Conservation (phyloP, 306 rosid species). For the Glycine soja region DNA sequence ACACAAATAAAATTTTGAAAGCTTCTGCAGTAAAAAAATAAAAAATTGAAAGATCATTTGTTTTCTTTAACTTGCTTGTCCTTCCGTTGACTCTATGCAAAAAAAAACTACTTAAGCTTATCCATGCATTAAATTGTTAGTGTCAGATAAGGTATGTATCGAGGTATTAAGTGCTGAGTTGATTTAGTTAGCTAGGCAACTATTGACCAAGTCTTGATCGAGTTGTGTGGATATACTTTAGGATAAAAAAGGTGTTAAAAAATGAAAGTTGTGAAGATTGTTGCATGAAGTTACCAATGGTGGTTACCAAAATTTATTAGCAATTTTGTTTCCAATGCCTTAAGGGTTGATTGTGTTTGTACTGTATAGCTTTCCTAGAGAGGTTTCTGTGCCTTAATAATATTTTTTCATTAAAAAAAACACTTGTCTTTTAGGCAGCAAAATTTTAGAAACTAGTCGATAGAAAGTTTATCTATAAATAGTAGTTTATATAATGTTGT, state of each 20-base stretch:
- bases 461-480: neutral
- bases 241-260: too few relatives aligned
- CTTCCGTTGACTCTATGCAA: neutral
- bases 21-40: neutral
- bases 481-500: neutral
- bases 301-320: neutral
- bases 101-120: neutral
- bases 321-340: too few relatives aligned
- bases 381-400: too few relatives aligned
- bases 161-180: neutral
- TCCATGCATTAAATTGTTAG: neutral
- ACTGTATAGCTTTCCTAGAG: too few relatives aligned
- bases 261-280: neutral
- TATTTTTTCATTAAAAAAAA: too few relatives aligned
- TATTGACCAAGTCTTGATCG: slow-evolving; percentile 1
- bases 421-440: too few relatives aligned
- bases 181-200: neutral
- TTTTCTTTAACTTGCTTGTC: neutral
- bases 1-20: neutral
- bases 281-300: neutral
- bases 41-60: too few relatives aligned
- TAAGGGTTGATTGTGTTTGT: too few relatives aligned
- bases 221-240: too few relatives aligned
- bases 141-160: neutral
- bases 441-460: too few relatives aligned